phyloP scores from a whole-genome alignment of 257 asterid genomes.

The Perilla frutescens region DNA sequence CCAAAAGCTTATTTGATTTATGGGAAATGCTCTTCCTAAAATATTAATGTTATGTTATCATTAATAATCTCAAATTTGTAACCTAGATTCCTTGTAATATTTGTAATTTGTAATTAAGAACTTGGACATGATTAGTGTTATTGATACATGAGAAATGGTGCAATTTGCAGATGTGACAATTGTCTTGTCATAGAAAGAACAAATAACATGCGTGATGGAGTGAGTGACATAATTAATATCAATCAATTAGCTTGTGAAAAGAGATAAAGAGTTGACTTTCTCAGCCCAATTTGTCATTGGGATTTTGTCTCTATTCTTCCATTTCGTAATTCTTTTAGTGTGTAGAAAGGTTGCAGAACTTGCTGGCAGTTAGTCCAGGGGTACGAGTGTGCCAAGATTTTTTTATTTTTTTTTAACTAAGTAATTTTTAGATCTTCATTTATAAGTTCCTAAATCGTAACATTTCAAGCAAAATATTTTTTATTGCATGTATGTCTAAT shows the following conservation, averaged over 20 bases:
- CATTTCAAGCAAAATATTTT: no score
- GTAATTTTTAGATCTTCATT: no score
- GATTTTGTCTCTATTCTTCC: neutral
- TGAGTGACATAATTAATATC: neutral
- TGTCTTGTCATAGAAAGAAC: slow-evolving; percentile 3
- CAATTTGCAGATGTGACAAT: neutral
- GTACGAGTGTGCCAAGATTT: no score
- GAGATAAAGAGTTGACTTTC: slow-evolving; percentile 9
- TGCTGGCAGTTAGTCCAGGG: no score
- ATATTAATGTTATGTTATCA: no score
- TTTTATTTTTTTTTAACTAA: no score
- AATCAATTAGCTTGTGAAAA: slow-evolving; percentile 5
- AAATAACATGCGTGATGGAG: neutral
- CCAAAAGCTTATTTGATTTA: slow-evolving; percentile 13
- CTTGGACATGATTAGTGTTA: neutral
- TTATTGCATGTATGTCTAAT: no score
- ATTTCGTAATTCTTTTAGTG: no score
- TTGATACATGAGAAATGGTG: neutral
- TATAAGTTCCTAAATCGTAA: no score
- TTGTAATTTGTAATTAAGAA: neutral
- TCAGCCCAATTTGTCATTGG: neutral
- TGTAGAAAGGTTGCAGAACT: no score
- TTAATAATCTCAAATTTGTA: no score
- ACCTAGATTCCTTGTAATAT: no score
- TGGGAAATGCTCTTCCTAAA: neutral